Percentiles rank a stretch among this genome's conserved stretches.
Conservation (phyloP, 2,329 filamentous ascomycete species). For the Trichoderma sp. region DNA sequence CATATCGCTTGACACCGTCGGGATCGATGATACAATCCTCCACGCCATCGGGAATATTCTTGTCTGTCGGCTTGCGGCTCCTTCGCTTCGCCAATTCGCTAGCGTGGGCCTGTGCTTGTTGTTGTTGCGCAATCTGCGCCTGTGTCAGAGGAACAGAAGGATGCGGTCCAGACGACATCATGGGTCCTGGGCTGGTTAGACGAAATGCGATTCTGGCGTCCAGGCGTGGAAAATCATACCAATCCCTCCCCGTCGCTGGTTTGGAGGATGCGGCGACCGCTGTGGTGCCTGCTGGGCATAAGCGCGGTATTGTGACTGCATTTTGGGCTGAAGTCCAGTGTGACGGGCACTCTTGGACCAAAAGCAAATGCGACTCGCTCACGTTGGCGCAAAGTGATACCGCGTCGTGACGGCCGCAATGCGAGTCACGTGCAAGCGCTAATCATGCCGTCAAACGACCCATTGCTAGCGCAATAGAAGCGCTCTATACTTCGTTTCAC, state of each 20-base stretch:
- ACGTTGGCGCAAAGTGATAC: constrained; percentile 15
- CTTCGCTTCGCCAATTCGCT: constrained; percentile 75
- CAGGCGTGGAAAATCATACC: constrained; percentile 44
- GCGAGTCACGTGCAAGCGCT: constrained; percentile 3
- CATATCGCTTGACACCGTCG: constrained; percentile 81
- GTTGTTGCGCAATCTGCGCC: constrained; percentile 57
- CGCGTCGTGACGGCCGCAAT: constrained; percentile 17
- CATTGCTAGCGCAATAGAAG: background rate
- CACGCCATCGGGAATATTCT: constrained; percentile 88
- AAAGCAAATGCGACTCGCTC: background rate
- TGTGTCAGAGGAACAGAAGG: constrained; percentile 56
- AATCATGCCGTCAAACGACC: background rate
- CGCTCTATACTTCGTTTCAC: background rate
- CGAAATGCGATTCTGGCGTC: constrained; percentile 4
- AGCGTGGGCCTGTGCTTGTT: constrained; percentile 57
- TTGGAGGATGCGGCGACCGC: constrained; percentile 52
- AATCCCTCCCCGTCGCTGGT: constrained; percentile 57
- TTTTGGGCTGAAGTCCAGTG: constrained; percentile 33
- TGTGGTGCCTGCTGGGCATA: constrained; percentile 57
- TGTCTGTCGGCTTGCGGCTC: constrained; percentile 90
- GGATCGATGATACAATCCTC: constrained; percentile 77
- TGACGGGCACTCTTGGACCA: background rate
- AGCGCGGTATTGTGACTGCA: constrained; percentile 59
- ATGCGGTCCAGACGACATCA: constrained; percentile 60
- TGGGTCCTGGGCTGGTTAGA: constrained; percentile 49